phyloP scores from a whole-genome alignment of 495 filamentous ascomycete species.

The Tricharina praecox region DNA sequence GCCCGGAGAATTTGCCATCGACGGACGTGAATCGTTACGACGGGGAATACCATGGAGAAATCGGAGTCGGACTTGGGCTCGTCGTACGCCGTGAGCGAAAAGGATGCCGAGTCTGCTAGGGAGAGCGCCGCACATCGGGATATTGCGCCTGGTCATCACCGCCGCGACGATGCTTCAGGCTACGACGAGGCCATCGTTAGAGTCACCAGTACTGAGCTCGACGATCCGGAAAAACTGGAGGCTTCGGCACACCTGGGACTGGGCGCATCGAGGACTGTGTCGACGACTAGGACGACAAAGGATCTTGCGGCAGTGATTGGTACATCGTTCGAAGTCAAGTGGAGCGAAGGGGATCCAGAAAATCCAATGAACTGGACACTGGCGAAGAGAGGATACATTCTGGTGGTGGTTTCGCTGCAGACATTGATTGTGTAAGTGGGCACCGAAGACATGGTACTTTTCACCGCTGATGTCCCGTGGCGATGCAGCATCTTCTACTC shows the following conservation, averaged over 20 bases:
- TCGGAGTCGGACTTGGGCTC: too few species aligned
- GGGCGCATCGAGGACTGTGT: not conserved
- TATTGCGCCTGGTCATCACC: too few species aligned
- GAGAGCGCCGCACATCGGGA: too few species aligned
- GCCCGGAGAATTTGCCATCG: too few species aligned
- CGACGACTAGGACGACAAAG: conserved; percentile 7
- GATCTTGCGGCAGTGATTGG: conserved; percentile 14
- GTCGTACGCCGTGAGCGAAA: too few species aligned
- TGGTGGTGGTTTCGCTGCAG: conserved; percentile 50
- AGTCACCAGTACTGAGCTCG: conserved; percentile 2
- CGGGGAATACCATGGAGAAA: too few species aligned
- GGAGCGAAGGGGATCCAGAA: conserved; percentile 43
- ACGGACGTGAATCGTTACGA: too few species aligned
- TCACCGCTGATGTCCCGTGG: not conserved
- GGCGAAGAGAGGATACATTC: conserved; percentile 45
- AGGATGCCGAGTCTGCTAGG: too few species aligned
- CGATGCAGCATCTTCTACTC: conserved; percentile 53
- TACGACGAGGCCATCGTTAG: conserved; percentile 8
- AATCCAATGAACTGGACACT: conserved; percentile 66
- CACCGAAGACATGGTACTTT: not conserved
- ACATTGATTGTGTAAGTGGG: conserved; percentile 43
- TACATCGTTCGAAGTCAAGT: conserved; percentile 53
- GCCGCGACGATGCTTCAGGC: not conserved
- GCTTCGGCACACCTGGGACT: not conserved
- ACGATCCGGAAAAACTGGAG: conserved; percentile 2